Percentiles rank a stretch among this genome's conserved stretches.
Evolutionary conservation across 2,329 filamentous ascomycete species (phyloP).

Genomic region (Colletotrichum sp.): DNA sequence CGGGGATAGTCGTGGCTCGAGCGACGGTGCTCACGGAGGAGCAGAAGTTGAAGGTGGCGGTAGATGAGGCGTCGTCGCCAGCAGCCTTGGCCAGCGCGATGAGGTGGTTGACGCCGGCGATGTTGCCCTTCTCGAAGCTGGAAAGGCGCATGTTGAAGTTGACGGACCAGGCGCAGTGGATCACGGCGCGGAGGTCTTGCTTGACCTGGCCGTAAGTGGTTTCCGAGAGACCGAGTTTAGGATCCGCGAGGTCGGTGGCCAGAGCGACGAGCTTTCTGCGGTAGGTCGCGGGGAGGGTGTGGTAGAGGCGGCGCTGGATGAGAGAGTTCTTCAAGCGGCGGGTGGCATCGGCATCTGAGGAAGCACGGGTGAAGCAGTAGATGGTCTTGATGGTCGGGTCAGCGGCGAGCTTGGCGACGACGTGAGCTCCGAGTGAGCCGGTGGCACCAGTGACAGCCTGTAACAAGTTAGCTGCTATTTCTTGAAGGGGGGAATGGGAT

Average conservation of each 20-base stretch:
- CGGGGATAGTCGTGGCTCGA: slow-evolving; percentile 29
- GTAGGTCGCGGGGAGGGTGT: slow-evolving; percentile 22
- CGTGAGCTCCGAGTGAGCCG: slow-evolving; percentile 66
- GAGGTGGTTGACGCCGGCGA: slow-evolving; percentile 48
- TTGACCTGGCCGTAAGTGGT: slow-evolving; percentile 30
- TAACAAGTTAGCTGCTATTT: neutral
- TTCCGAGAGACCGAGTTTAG: slow-evolving; percentile 41
- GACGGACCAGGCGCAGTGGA: slow-evolving; percentile 59
- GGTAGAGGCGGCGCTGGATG: slow-evolving; percentile 36
- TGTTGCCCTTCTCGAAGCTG: slow-evolving; percentile 52
- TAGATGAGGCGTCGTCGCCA: neutral
- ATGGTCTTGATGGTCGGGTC: slow-evolving; percentile 58
- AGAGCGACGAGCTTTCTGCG: slow-evolving; percentile 26
- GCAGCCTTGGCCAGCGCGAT: slow-evolving; percentile 35
- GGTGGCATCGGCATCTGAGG: slow-evolving; percentile 22
- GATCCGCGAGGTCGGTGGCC: slow-evolving; percentile 40
- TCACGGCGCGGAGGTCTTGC: slow-evolving; percentile 41
- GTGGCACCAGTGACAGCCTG: slow-evolving; percentile 66
- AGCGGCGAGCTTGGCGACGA: slow-evolving; percentile 61
- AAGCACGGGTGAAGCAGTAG: slow-evolving; percentile 57
- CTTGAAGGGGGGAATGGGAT: accelerated
- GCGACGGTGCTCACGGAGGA: slow-evolving; percentile 52
- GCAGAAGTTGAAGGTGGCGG: slow-evolving; percentile 49
- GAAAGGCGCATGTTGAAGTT: slow-evolving; percentile 59
- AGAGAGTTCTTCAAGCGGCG: slow-evolving; percentile 25